Conservation (phyloP, 2,329 filamentous ascomycete genomes). For the Huntiella bhutanensis region DNA sequence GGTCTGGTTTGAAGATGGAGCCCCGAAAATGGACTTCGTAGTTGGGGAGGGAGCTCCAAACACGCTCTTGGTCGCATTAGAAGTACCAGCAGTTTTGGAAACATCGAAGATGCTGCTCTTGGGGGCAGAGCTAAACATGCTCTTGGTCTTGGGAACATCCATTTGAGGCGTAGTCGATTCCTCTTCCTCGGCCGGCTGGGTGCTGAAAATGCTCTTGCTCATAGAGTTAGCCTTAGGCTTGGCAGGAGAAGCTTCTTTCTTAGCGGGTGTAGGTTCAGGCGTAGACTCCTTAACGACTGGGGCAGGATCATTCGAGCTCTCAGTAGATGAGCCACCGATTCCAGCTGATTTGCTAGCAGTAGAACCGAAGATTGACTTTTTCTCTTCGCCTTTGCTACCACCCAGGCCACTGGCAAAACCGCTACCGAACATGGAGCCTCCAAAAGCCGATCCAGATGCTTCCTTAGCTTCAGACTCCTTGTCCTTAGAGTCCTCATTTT, state of each 20-base stretch:
- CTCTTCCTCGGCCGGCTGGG: background rate
- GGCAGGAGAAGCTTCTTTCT: background rate
- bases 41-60: slow-evolving; percentile 13
- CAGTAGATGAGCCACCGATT: slow-evolving; percentile 4
- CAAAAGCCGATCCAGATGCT: slow-evolving; percentile 17
- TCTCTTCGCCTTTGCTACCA: slow-evolving; percentile 20
- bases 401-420: slow-evolving; percentile 40
- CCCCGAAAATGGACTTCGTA: slow-evolving; percentile 2
- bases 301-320: background rate
- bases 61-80: slow-evolving; percentile 17
- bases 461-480: slow-evolving; percentile 12
- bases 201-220: background rate
- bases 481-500: slow-evolving; percentile 37
- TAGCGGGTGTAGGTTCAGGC: background rate
- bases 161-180: slow-evolving; percentile 1
- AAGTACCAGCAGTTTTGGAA: background rate
- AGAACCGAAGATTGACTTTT: slow-evolving; percentile 20
- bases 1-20: background rate
- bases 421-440: slow-evolving; percentile 35
- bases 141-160: slow-evolving; percentile 6
- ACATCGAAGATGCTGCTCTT: background rate
- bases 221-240: background rate
- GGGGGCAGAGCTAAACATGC: slow-evolving; percentile 5
- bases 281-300: background rate
- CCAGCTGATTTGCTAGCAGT: background rate